Conservation (phyloP, 352 stramenopile genomes). For the Pythium folliculosum region DNA sequence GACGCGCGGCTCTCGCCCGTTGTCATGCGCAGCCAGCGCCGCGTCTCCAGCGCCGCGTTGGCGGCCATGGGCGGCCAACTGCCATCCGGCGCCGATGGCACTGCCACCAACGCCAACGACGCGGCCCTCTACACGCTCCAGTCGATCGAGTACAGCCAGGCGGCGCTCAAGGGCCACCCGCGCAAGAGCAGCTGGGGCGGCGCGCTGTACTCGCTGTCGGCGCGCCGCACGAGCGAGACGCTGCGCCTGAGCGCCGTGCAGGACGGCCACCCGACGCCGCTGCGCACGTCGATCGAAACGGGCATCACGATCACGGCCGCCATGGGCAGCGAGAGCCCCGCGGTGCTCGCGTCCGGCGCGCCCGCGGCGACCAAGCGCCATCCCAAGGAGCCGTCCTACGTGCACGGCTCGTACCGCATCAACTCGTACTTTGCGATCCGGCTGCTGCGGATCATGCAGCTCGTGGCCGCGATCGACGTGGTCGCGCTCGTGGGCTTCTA, state of each 20-base stretch:
- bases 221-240: constrained; percentile 26
- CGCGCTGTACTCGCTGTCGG: background rate
- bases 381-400: constrained; percentile 6
- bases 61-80: background rate
- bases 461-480: constrained; percentile 60
- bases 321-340: constrained; percentile 14
- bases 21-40: constrained; percentile 3
- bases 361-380: background rate
- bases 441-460: constrained; percentile 57
- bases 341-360: background rate
- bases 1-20: constrained; percentile 6
- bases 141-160: constrained; percentile 23
- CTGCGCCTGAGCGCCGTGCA: constrained; percentile 17
- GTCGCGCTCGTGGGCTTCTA: constrained; percentile 67
- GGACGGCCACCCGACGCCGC: background rate
- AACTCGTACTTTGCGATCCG: constrained; percentile 84
- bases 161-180: background rate
- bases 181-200: constrained; percentile 7
- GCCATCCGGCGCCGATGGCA: background rate
- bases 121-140: constrained; percentile 19
- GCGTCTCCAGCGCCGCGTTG: constrained; percentile 2
- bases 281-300: constrained; percentile 19
- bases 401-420: constrained; percentile 53
- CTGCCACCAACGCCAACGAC: background rate
- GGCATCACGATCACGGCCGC: constrained; percentile 24